Evolutionary conservation across 2,329 filamentous ascomycete genomes (phyloP).

Genomic region (Mycocentrospora acerina): DNA sequence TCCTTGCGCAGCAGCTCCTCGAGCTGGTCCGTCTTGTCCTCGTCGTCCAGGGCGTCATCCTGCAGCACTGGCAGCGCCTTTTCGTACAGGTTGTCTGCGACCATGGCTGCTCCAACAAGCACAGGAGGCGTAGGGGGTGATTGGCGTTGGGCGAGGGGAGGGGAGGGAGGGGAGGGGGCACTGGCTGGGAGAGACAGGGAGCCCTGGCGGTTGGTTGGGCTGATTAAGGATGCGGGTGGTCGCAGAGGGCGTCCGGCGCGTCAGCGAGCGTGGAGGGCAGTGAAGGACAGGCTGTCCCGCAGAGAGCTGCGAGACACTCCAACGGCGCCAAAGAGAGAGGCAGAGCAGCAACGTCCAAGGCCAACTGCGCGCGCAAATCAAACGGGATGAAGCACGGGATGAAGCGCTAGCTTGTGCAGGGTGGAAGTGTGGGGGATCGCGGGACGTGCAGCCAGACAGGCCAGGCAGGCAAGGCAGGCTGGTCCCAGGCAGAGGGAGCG

Average conservation of each 20-base stretch:
- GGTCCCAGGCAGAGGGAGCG: neutral
- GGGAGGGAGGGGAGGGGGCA: slow-evolving; percentile 1
- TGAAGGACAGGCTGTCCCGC: slow-evolving; percentile 6
- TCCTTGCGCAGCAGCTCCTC: slow-evolving; percentile 82
- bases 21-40: slow-evolving; percentile 90
- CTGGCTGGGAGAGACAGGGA: neutral
- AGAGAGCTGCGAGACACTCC: slow-evolving; percentile 6
- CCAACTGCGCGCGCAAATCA: no score
- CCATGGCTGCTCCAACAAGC: slow-evolving; percentile 60
- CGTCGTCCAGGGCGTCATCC: slow-evolving; percentile 80
- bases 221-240: slow-evolving; percentile 21
- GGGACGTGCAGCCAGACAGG: no score
- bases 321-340: slow-evolving; percentile 4
- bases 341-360: slow-evolving; percentile 1
- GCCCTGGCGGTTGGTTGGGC: neutral
- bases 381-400: slow-evolving; percentile 8
- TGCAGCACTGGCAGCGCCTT: slow-evolving; percentile 86
- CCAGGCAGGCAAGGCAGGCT: no score
- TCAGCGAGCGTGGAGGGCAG: slow-evolving; percentile 23
- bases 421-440: slow-evolving; percentile 17
- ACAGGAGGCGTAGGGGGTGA: slow-evolving; percentile 3
- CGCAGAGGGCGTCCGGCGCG: slow-evolving; percentile 23
- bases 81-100: slow-evolving; percentile 90
- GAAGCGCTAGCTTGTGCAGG: slow-evolving; percentile 2
- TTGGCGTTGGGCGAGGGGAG: slow-evolving; percentile 6